A percentile compares a stretch with the other conserved stretches of the same genome.
phyloP scores from a whole-genome alignment of 108 stramenopile species.

The Nitzschia palea region DNA sequence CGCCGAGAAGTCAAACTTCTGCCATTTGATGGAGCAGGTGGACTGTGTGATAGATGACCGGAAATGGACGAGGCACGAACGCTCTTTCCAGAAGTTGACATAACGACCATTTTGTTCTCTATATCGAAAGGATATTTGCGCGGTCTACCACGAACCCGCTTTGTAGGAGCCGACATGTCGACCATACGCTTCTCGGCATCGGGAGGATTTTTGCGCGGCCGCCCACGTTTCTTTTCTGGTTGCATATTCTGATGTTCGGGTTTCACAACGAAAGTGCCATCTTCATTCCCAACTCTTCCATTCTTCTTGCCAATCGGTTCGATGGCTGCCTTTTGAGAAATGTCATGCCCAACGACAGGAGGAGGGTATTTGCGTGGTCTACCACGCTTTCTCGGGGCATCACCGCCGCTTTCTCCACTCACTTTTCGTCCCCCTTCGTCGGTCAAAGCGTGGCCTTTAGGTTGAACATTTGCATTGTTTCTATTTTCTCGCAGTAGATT shows the following conservation, averaged over 20 bases:
- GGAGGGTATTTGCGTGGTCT: neutral
- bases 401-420: neutral
- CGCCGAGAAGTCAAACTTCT: too few relatives aligned
- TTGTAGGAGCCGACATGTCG: too few relatives aligned
- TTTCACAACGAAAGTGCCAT: neutral
- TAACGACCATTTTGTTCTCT: too few relatives aligned
- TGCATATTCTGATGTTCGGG: neutral
- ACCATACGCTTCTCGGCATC: neutral
- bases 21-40: too few relatives aligned
- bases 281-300: neutral
- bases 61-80: too few relatives aligned
- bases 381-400: neutral
- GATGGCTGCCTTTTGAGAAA: neutral
- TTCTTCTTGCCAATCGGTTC: neutral
- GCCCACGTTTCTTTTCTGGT: slow-evolving; percentile 4
- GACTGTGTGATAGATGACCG: too few relatives aligned
- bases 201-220: slow-evolving; percentile 1
- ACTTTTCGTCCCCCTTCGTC: neutral
- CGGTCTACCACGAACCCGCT: too few relatives aligned
- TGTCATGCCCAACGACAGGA: neutral
- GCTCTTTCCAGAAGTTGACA: too few relatives aligned
- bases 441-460: neutral
- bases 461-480: neutral
- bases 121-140: too few relatives aligned
- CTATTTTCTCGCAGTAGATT: neutral